These are phyloP conservation scores for Hansenula lynferdii DNA, from an alignment of 1,139 yeast species.

Conservation along the genomic window DNA sequence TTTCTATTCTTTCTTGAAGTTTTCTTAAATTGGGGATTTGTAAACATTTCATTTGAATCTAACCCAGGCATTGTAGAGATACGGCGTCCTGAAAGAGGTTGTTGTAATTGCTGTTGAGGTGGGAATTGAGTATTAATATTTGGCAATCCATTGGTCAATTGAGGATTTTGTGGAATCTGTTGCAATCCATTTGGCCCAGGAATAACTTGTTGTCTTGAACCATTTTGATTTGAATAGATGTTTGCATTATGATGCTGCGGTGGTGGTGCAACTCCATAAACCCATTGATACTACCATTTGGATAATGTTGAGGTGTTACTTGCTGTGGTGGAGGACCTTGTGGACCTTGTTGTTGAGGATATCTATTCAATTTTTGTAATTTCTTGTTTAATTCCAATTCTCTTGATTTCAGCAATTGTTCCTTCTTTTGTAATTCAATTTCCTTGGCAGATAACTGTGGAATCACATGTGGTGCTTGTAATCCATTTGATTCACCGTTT, in stretches of 20 bases:
- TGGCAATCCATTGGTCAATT: conserved; percentile 1
- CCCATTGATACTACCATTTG: too few species aligned
- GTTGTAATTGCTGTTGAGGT: conserved; percentile 1
- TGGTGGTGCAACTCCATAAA: too few species aligned
- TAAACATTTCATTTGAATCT: conserved; percentile 12
- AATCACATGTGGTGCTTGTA: background rate
- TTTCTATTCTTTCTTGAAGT: conserved; percentile 26
- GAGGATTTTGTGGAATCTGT: conserved; percentile 3
- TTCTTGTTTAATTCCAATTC: conserved; percentile 33
- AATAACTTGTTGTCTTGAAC: conserved; percentile 1
- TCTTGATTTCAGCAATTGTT: conserved; percentile 37
- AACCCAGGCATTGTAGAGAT: conserved; percentile 19
- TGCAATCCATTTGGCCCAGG: conserved; percentile 3
- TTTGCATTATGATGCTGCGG: too few species aligned
- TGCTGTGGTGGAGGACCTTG: conserved; percentile 20
- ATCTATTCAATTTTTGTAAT: conserved; percentile 12
- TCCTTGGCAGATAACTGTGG: conserved; percentile 23
- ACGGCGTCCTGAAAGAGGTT: too few species aligned
- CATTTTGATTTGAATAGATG: background rate
- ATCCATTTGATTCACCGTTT: background rate
- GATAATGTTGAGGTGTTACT: conserved; percentile 20
- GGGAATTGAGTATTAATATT: background rate
- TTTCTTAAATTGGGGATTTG: conserved; percentile 15
- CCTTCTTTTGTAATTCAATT: conserved; percentile 40
- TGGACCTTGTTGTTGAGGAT: conserved; percentile 11